Evolutionary conservation across 1,284 basidiomycete genomes (phyloP), one percentile per base, ranked within the genome.

Genomic region (Fomitopsis pinicola): DNA sequence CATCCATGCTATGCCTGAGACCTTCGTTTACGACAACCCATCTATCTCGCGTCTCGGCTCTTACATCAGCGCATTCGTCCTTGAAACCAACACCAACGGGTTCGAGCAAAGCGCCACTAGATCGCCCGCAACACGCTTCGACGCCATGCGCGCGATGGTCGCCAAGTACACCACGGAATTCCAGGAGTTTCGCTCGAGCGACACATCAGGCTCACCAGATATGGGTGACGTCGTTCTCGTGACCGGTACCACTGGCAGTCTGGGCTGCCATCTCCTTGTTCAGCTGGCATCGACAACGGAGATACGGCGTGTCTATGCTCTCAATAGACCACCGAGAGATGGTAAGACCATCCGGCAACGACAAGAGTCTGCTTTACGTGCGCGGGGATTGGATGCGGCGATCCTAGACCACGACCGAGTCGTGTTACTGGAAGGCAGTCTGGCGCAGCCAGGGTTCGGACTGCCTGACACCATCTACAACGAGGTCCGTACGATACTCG

Each of bases 191-290:
- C 3, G 3, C 46, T 17, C 46, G 2, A 26, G 14, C 46, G 3
- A 30, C 3, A 17, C 6, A 6, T 12, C 26, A 15, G 8, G 7
- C 26, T 30, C 10, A 12, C 15, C 46, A 8, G 7, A 28, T 48
- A 9, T 22, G 14, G 26, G 26, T 5, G 46, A 48, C 17, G 64
- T 69, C 14, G 68, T 75, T 15, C 59, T 76, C n/a, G 56, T 78
- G 17, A 76, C 76, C 0, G 77, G 77, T 17, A 72, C 72, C 4
- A 76, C 77, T 3, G 74, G 76, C 12, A 64, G 67, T 15, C 63
- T 77, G 2, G 76, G 76, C 8, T 68, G 70, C 6, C 64, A 68
- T 40, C 50, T 75, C 12, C 67, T 77, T 2, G 64, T 65, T 1
- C 53, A 63, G 19, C 65, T 77, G 22, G 60, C 72, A 3, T 33